phyloP scores from a whole-genome alignment of 2,329 filamentous ascomycete genomes.

The Aspergillus pseudoglaucus region DNA sequence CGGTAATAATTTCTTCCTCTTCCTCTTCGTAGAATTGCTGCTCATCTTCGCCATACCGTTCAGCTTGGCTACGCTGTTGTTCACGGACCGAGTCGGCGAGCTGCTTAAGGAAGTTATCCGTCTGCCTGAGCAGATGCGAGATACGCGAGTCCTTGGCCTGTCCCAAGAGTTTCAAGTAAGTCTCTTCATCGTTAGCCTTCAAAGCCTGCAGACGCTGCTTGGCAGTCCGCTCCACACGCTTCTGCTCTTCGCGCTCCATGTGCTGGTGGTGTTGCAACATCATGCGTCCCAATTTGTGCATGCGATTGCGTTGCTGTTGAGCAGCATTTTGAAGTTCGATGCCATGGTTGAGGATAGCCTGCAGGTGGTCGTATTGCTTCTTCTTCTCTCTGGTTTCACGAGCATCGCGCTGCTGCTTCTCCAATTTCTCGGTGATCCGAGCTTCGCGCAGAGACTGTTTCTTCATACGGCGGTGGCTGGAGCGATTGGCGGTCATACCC shows the following conservation, averaged over 20 bases:
- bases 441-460: conserved; percentile 94
- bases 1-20: conserved; percentile 60
- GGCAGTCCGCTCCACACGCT: conserved; percentile 91
- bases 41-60: conserved; percentile 66
- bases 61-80: conserved; percentile 77
- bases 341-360: conserved; percentile 76
- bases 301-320: conserved; percentile 62
- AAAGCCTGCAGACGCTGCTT: conserved; percentile 99
- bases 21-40: conserved; percentile 54
- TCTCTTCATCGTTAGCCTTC: conserved; percentile 98
- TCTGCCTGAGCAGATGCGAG: conserved; percentile 91
- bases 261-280: conserved; percentile 89
- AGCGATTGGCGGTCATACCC: conserved; percentile 92
- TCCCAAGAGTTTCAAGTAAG: conserved; percentile 93
- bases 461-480: conserved; percentile 87
- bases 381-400: conserved; percentile 96
- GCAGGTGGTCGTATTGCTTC: conserved; percentile 88
- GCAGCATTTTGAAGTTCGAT: conserved; percentile 67
- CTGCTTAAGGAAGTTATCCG: conserved; percentile 93
- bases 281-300: conserved; percentile 78
- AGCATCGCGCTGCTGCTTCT: conserved; percentile 96
- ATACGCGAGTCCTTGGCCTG: conserved; percentile 99
- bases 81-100: conserved; percentile 89
- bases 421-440: conserved; percentile 94
- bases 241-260: conserved; percentile 99